Percentiles rank a stretch among this genome's conserved stretches.
These are phyloP conservation scores for Leptodermis oblonga DNA, from an alignment of 257 asterid genomes.

Conservation along the genomic window DNA sequence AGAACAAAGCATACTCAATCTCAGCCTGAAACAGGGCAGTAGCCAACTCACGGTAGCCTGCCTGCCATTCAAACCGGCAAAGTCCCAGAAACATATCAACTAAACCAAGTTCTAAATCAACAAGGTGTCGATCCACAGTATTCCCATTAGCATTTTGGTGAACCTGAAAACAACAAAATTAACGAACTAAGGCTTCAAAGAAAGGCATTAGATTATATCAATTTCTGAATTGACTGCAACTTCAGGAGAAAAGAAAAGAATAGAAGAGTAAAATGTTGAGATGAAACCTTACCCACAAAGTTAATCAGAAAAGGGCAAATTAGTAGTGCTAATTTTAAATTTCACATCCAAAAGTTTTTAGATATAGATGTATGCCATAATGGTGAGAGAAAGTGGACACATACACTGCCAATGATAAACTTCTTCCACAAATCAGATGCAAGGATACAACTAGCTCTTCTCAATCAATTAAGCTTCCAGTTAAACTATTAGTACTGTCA, in stretches of 20 bases:
- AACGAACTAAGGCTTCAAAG: constrained; percentile 22
- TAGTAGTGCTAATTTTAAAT: neutral
- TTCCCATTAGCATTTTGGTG: constrained; percentile 37
- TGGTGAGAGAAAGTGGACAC: neutral
- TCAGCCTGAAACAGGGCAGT: constrained; percentile 94
- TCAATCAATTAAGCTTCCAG: neutral
- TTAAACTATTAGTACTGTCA: neutral
- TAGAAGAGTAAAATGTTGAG: neutral
- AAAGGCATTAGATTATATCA: constrained; percentile 7
- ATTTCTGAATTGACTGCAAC: neutral
- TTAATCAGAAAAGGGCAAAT: neutral
- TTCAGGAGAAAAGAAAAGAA: neutral
- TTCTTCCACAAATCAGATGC: neutral
- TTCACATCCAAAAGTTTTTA: neutral
- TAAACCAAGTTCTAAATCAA: constrained; percentile 68
- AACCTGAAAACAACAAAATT: constrained; percentile 45
- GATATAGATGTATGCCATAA: neutral
- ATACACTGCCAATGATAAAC: neutral
- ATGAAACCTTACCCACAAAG: neutral
- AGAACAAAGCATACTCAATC: constrained; percentile 79
- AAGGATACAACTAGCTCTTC: neutral
- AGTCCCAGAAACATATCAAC: constrained; percentile 73
- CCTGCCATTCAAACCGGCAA: constrained; percentile 95
- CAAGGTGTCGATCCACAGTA: constrained; percentile 45
- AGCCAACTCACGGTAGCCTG: constrained; percentile 92